Conservation (phyloP, 768 basidiomycete species). For the Russula emetica region DNA sequence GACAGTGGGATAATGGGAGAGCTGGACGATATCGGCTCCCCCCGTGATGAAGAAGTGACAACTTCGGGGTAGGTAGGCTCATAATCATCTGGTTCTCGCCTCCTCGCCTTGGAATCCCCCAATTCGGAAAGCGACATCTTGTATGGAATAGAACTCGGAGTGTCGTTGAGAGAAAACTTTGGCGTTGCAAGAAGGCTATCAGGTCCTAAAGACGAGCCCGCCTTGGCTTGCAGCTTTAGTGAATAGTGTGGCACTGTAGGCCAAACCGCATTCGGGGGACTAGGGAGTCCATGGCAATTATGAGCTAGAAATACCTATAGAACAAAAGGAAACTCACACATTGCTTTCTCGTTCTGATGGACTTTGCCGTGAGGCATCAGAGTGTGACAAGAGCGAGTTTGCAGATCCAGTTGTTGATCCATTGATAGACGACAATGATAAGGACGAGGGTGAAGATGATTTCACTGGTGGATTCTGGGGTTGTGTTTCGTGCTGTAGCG, state of each 20-base stretch:
- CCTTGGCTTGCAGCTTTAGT: conserved; percentile 28
- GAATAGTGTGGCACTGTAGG: conserved; percentile 46
- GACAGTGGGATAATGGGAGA: conserved; percentile 78
- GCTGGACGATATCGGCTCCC: conserved; percentile 33
- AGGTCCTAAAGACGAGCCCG: background rate
- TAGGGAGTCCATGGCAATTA: conserved; percentile 4
- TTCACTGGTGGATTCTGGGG: conserved; percentile 10
- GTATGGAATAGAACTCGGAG: conserved; percentile 52
- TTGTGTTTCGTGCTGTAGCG: conserved; percentile 29
- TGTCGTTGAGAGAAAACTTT: conserved; percentile 61
- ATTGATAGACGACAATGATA: conserved; percentile 25
- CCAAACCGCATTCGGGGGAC: conserved; percentile 32
- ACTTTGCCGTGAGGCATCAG: background rate
- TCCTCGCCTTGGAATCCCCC: conserved; percentile 42
- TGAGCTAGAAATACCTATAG: background rate
- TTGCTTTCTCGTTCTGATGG: conserved; percentile 10
- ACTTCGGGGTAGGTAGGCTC: conserved; percentile 44
- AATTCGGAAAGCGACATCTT: conserved; percentile 33
- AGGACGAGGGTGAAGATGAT: conserved; percentile 4
- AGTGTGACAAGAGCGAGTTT: conserved; percentile 1
- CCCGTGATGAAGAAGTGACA: conserved; percentile 34
- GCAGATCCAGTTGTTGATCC: background rate
- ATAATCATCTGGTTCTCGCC: conserved; percentile 47
- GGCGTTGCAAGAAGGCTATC: conserved; percentile 52
- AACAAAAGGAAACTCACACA: conserved; percentile 15